Evolutionary conservation across 345 rosid species (phyloP).

Genomic region (Fremontodendron californicum): DNA sequence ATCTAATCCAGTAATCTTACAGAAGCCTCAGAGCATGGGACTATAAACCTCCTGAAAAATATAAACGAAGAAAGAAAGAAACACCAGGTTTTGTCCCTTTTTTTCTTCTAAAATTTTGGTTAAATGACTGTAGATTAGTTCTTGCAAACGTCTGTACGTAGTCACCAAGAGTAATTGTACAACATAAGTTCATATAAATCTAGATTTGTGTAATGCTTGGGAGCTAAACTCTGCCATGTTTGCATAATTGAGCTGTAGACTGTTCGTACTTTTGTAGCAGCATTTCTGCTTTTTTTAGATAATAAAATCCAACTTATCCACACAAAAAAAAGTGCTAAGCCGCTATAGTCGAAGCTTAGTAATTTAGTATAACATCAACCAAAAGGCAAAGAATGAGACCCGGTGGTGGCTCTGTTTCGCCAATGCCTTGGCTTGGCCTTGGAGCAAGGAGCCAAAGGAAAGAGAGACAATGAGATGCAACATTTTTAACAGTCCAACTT

Average conservation of each 20-base stretch:
- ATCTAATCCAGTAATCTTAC: background rate
- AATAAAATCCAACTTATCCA: too few relatives aligned
- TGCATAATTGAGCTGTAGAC: too few relatives aligned
- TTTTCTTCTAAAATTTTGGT: slow-evolving; percentile 3
- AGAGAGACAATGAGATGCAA: background rate
- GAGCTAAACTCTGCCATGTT: too few relatives aligned
- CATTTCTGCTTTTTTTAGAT: too few relatives aligned
- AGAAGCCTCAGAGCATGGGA: slow-evolving; percentile 20
- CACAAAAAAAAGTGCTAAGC: too few relatives aligned
- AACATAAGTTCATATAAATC: too few relatives aligned
- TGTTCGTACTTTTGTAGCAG: too few relatives aligned
- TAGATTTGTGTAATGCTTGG: too few relatives aligned
- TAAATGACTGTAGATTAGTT: background rate
- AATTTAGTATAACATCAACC: background rate
- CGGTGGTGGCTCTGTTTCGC: background rate
- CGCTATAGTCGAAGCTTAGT: background rate
- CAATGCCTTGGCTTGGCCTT: background rate
- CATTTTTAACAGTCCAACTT: too few relatives aligned
- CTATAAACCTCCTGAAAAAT: slow-evolving; percentile 24
- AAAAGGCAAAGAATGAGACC: background rate
- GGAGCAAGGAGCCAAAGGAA: background rate
- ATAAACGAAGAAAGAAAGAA: slow-evolving; percentile 14
- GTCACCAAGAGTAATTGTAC: background rate
- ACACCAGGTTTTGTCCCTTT: background rate
- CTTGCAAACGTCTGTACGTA: background rate